phyloP scores from a whole-genome alignment of 805 yeast species.

The Kuraishia piskuri region DNA sequence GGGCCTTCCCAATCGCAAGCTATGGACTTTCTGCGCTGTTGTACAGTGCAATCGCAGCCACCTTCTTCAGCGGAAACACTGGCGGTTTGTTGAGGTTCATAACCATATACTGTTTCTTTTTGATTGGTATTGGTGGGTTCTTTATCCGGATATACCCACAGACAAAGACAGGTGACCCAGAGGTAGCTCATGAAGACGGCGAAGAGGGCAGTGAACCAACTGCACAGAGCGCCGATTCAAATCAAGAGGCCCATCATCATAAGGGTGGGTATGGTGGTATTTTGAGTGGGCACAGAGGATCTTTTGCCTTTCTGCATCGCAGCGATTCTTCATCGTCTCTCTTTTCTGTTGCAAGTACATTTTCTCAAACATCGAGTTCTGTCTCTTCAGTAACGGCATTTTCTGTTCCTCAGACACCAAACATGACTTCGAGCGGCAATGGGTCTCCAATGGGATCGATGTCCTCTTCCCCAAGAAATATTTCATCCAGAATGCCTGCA shows the following conservation, averaged over 20 bases:
- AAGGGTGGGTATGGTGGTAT: conserved; percentile 10
- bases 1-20: conserved; percentile 57
- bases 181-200: conserved; percentile 3
- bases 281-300: conserved; percentile 25
- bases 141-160: conserved; percentile 25
- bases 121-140: conserved; percentile 34
- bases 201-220: not conserved
- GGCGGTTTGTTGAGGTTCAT: conserved; percentile 49
- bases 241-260: not conserved
- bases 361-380: conserved; percentile 16
- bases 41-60: conserved; percentile 49
- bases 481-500: not conserved
- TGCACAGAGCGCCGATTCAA: not conserved
- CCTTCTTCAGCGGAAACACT: conserved; percentile 42
- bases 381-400: conserved; percentile 8
- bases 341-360: not conserved
- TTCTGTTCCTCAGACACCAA: not conserved
- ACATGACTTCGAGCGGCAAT: not conserved
- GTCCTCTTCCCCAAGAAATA: not conserved
- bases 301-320: conserved; percentile 23
- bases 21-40: conserved; percentile 67
- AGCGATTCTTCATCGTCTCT: conserved; percentile 6
- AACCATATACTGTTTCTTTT: conserved; percentile 39
- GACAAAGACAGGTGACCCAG: not conserved
- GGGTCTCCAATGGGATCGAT: not conserved